Evolutionary conservation across 1,139 yeast genomes (phyloP), one percentile per base, ranked within the genome.

Genomic region (Taphrina flavorubra): DNA sequence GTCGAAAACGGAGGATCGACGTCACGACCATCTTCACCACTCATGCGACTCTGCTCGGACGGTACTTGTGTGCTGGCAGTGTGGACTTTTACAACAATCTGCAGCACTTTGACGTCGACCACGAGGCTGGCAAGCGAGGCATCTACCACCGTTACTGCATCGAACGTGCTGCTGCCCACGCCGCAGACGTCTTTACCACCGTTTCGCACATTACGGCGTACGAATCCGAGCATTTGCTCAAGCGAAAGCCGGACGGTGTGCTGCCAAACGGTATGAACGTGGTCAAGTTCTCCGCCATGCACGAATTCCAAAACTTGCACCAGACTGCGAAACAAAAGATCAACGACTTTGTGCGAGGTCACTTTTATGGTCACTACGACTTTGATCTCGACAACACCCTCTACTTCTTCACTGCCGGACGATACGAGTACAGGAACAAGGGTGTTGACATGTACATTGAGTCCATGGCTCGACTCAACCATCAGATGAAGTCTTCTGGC

Each of bases 111-210:
- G 99, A 94, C 76, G 97, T 92, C 63, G 99, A 94, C 78, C 92
- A 95, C 46, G 99, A 94, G 79, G 98, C 98, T 11, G 99, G 99
- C 25, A 92, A 92, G 79, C 83, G 98, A 74, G 99, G 99, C 68
- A 94, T 94, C 74, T 94, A 94, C 79, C 99, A 94, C 77, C 85
- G 99, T 73, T 94, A 94, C 79, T 94, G 99, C 79, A 89, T 94
- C 73, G 99, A 94, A 80, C 85, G 99, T 70, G 92, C 97, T 1
- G 97, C 98, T 7, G 92, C 97, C 25, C 99, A 94, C 77, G 85
- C 95, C 11, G 92, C 97, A 16, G 99, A 94, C 79, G 99, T 94
- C 40, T 94, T 94, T 82, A 94, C 99, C 56, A 94, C 99, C 0
- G 99, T 94, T 16, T 90, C 97, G 25, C 96, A 94, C 76, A 94